A percentile compares a stretch with the other conserved stretches of the same genome.
phyloP scores from a whole-genome alignment of 257 asterid genomes.

The Ehretia macrophylla region DNA sequence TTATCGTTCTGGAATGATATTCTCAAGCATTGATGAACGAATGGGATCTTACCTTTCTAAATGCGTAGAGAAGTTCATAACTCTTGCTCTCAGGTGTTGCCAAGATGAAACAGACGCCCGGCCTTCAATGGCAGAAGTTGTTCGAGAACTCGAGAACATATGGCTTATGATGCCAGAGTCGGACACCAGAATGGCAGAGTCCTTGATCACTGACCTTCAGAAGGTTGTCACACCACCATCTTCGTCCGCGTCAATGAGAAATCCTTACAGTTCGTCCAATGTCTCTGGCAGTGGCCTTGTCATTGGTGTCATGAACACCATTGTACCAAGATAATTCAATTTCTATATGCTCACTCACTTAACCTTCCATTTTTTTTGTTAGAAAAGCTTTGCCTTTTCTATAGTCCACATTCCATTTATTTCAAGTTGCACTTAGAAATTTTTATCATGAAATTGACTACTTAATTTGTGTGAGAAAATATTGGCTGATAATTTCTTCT shows the following conservation, averaged over 20 bases:
- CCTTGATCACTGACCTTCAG: slow-evolving; percentile 23
- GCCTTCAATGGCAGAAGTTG: slow-evolving; percentile 67
- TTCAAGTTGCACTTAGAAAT: too few relatives aligned
- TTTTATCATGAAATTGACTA: too few relatives aligned
- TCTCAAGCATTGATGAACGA: slow-evolving; percentile 58
- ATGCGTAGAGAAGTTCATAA: slow-evolving; percentile 56
- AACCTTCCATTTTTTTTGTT: too few relatives aligned
- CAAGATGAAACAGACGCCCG: slow-evolving; percentile 53
- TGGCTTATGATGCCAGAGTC: slow-evolving; percentile 59
- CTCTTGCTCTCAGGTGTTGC: slow-evolving; percentile 68
- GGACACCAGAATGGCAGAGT: slow-evolving; percentile 33
- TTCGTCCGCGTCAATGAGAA: slow-evolving; percentile 32
- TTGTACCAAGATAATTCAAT: slow-evolving; percentile 48
- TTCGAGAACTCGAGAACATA: slow-evolving; percentile 64
- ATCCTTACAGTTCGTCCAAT: slow-evolving; percentile 42
- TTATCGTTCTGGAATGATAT: slow-evolving; percentile 31
- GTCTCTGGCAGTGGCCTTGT: slow-evolving; percentile 64
- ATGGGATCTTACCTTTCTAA: slow-evolving; percentile 76
- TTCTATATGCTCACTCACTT: too few relatives aligned
- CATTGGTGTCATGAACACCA: slow-evolving; percentile 50
- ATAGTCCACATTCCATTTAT: too few relatives aligned
- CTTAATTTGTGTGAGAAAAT: too few relatives aligned
- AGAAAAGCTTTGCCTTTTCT: too few relatives aligned
- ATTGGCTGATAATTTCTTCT: too few relatives aligned
- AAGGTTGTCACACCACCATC: slow-evolving; percentile 30